Base-by-base conservation (phyloP, 352 stramenopile species). In the Phytophthora pisi region DNA sequence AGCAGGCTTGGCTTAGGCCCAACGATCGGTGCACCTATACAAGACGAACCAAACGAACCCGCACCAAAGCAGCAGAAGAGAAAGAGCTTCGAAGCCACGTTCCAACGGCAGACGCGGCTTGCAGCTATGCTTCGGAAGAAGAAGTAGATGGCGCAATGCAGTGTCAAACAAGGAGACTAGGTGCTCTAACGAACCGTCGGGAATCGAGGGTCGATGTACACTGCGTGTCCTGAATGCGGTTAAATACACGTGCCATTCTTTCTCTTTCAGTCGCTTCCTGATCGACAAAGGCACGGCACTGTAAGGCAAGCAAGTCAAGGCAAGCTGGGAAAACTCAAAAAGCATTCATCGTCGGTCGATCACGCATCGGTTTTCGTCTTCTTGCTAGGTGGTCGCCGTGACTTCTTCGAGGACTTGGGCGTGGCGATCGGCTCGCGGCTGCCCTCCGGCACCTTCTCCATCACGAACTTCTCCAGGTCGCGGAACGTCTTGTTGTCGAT, bases 401-500 rank as follows among this genome's bases (percentile, higher is more conserved):
- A 77, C 28, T 86, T 86, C 51, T 80, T 79, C 20, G 80, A 81
- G 23, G 82, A 90, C 66, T 84, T 90, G 10, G 85, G 81, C 49
- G 82, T 91, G 59, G 69, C 20, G 42, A 93, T 75, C 3, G 82
- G 70, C 66, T 91, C 81, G 52, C 79, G 82, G 40, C 78, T 88
- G 11, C 78, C 83, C 66, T 91, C 83, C 0, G 86, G 84, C 11
- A 95, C 78, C 30, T 86, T 89, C 43, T 93, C 83, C 43, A 84
- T 62, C 36, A 97, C 78, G 24, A 94, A 89, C 49, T 89, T 91
- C 57, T 95, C 81, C 55, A 96, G 49, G 8, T 93, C 87, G 42
- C 86, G 87, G 73, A 97, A 97, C 34, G 89, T 97, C 65, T 93
- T 93, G 59, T 79, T 78, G 68, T 97, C 89, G 54, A 97, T 95